phyloP scores from a whole-genome alignment of 2,329 filamentous ascomycete species.

The Chalaropsis thielavioides region DNA sequence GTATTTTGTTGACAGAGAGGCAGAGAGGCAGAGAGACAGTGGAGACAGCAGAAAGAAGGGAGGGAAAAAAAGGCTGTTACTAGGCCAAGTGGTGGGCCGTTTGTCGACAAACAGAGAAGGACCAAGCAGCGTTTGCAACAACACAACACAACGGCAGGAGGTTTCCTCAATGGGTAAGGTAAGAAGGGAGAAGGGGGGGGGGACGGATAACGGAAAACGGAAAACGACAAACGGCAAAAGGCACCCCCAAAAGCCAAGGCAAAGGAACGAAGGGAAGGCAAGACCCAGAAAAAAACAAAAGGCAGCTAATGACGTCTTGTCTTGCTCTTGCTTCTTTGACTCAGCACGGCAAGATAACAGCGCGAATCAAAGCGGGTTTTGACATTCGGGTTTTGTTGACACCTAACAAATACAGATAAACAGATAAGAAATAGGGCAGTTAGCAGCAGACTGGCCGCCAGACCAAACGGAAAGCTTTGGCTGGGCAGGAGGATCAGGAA shows the following conservation, averaged over 20 bases:
- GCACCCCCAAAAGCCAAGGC: neutral
- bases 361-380: neutral
- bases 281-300: conserved; percentile 5
- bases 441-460: neutral
- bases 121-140: neutral
- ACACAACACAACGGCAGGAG: neutral
- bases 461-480: neutral
- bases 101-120: neutral
- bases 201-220: neutral
- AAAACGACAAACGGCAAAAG: neutral
- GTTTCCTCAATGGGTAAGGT: neutral
- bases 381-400: neutral
- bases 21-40: neutral
- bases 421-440: neutral
- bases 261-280: neutral
- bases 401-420: neutral
- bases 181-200: neutral
- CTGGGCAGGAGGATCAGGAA: neutral
- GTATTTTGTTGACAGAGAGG: neutral
- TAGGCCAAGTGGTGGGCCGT: neutral
- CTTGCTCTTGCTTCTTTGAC: neutral
- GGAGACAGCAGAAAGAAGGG: neutral
- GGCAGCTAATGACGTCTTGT: conserved; percentile 4
- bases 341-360: neutral
- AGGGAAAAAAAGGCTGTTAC: conserved; percentile 4